Evolutionary conservation across 169 alveolate genomes (phyloP), one percentile per base, ranked within the genome.

Genomic region (Plasmodium billcollinsi): DNA sequence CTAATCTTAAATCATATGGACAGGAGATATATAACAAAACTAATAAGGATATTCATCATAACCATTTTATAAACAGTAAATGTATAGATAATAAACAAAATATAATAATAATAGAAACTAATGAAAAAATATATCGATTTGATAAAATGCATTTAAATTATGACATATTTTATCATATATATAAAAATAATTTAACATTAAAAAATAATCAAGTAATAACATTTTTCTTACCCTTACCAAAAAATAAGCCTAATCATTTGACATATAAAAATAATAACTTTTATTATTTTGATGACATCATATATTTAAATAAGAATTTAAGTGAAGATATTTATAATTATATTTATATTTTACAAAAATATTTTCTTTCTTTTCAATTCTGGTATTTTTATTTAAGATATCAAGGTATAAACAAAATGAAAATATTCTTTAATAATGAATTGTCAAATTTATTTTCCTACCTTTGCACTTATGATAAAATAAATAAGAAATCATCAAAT

Each of bases 251-350:
- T 9, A 76, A 63, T 39, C 56, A 76, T 29, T 50, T 76, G n/a
- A 47, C 67, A 24, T 65, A 63, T 65, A 76, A 76, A 76, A 65
- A 65, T 65, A 56, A 33, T 49, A 49, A 20, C 20, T 76, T 76
- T 43, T 69, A 76, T 21, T 76, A 76, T 76, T 76, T 76, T 39
- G 76, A 76, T 15, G 45, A 59, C 5, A 74, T 75, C 14, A 65
- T 76, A 47, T 62, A 39, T 26, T 15, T 56, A 18, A 66, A 29
- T 20, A 65, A n/a, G 2, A 76, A 26, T 47, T 45, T 76, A 76
- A 75, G 66, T 76, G 71, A 76, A 47, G 89, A 76, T 65, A 14
- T 76, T 63, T 76, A 76, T 18, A 76, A 76, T 56, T 76, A 76
- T 45, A 58, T 76, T 12, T 65, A 76, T 29, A 56, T 76, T 18